These are phyloP conservation scores for Nitzschia inconspicua DNA, from an alignment of 108 stramenopile genomes.

Conservation along the genomic window DNA sequence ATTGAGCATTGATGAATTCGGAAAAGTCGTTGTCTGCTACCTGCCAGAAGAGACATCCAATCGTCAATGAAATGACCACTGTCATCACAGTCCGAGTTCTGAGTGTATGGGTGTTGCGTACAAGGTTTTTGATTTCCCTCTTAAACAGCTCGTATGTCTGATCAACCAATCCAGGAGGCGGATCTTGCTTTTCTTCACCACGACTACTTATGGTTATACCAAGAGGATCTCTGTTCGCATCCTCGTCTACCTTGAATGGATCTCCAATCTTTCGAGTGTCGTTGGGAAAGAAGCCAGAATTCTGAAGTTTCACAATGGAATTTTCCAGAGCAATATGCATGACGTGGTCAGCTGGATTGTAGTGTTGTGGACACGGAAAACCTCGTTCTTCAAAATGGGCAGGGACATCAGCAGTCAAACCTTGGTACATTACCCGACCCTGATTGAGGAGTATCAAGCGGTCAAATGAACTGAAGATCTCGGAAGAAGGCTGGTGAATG, in stretches of 20 bases:
- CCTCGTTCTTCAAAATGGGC: slow-evolving; percentile 30
- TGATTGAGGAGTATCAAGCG: slow-evolving; percentile 53
- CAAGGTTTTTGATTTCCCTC: slow-evolving; percentile 41
- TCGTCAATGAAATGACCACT: slow-evolving; percentile 40
- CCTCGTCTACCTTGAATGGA: background rate
- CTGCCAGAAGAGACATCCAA: slow-evolving; percentile 54
- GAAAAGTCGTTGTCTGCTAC: slow-evolving; percentile 25
- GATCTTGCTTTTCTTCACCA: slow-evolving; percentile 1
- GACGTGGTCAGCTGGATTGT: slow-evolving; percentile 75
- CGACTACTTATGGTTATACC: slow-evolving; percentile 5
- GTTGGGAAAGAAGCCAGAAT: slow-evolving; percentile 26
- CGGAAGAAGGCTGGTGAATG: slow-evolving; percentile 80
- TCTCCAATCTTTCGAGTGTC: slow-evolving; percentile 10
- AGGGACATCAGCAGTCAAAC: slow-evolving; percentile 19
- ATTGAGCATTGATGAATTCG: slow-evolving; percentile 33
- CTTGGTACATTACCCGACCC: slow-evolving; percentile 60
- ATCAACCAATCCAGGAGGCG: slow-evolving; percentile 34
- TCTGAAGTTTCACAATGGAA: slow-evolving; percentile 36
- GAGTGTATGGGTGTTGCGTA: slow-evolving; percentile 39
- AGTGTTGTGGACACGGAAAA: slow-evolving; percentile 54
- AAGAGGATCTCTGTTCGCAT: slow-evolving; percentile 29
- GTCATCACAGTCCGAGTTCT: slow-evolving; percentile 45
- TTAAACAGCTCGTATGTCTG: slow-evolving; percentile 35
- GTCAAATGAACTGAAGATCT: slow-evolving; percentile 64
- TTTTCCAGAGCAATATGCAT: slow-evolving; percentile 52